phyloP scores from a whole-genome alignment of 495 filamentous ascomycete species.

The Thermochaetoides thermophila region DNA sequence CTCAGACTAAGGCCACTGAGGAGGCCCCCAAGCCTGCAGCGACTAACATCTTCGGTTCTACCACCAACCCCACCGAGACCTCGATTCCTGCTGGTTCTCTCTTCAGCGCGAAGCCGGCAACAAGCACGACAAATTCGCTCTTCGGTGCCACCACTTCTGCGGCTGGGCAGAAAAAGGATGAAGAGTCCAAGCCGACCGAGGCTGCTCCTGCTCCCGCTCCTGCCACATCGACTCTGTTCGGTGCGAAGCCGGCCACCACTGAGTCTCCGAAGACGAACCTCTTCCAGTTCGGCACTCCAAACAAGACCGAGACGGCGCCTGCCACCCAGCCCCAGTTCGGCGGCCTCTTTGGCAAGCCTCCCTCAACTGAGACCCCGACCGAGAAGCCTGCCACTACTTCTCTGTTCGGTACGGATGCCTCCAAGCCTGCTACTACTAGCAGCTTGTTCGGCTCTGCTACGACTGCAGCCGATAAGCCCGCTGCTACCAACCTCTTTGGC shows the following conservation, averaged over 20 bases:
- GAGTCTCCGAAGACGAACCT: slow-evolving; percentile 16
- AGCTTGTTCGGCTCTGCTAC: slow-evolving; percentile 16
- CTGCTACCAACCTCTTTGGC: too few relatives aligned
- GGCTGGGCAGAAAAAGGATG: slow-evolving; percentile 11
- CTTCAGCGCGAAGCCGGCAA: slow-evolving; percentile 14
- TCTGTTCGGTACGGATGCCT: slow-evolving; percentile 15
- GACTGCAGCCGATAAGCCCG: too few relatives aligned
- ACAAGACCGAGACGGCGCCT: slow-evolving; percentile 16
- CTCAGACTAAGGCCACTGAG: slow-evolving; percentile 11
- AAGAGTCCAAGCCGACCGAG: slow-evolving; percentile 7
- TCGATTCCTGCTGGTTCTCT: slow-evolving; percentile 9
- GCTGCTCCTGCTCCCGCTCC: slow-evolving; percentile 6
- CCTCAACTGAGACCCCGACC: slow-evolving; percentile 8
- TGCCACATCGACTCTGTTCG: slow-evolving; percentile 11
- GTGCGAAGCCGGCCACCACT: slow-evolving; percentile 6
- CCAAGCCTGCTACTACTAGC: slow-evolving; percentile 11
- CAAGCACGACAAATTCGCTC: slow-evolving; percentile 6
- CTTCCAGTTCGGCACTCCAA: slow-evolving; percentile 29
- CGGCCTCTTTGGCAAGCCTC: slow-evolving; percentile 19
- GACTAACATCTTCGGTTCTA: slow-evolving; percentile 7
- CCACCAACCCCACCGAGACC: slow-evolving; percentile 9
- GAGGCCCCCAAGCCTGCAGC: slow-evolving; percentile 6
- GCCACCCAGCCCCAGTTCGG: slow-evolving; percentile 9
- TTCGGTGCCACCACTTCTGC: slow-evolving; percentile 9
- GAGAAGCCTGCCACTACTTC: slow-evolving; percentile 11